Conservation (phyloP, 805 yeast genomes). For the Saturnispora quitensis region DNA sequence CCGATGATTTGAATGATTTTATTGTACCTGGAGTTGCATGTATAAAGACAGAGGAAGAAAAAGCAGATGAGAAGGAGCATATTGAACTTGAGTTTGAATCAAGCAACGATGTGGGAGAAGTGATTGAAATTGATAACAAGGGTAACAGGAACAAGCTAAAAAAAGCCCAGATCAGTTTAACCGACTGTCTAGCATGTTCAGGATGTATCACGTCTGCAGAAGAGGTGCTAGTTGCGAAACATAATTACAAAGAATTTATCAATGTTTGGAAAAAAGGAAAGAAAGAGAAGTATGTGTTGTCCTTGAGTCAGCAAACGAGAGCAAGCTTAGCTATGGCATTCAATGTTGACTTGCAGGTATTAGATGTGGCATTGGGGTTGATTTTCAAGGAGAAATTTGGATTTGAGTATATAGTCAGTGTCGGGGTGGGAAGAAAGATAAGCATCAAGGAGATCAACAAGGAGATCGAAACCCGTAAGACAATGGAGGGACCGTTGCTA, state of each 20-base stretch:
- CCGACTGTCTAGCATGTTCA: conserved; percentile 93
- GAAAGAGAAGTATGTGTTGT: conserved; percentile 50
- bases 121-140: conserved; percentile 35
- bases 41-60: conserved; percentile 54
- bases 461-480: conserved; percentile 23
- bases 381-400: conserved; percentile 55
- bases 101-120: conserved; percentile 57
- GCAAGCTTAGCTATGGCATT: conserved; percentile 71
- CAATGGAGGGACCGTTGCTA: conserved; percentile 38
- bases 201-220: conserved; percentile 99
- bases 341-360: conserved; percentile 38
- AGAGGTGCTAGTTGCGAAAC: conserved; percentile 83
- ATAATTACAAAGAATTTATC: conserved; percentile 73
- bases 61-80: neutral
- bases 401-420: conserved; percentile 70
- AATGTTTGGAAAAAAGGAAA: conserved; percentile 37
- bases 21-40: conserved; percentile 93
- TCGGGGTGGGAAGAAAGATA: conserved; percentile 69
- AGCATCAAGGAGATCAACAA: conserved; percentile 43
- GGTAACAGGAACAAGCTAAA: conserved; percentile 43
- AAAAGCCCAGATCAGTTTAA: conserved; percentile 79
- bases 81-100: conserved; percentile 38
- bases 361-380: conserved; percentile 53
- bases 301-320: conserved; percentile 80
- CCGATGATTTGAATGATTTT: conserved; percentile 89